phyloP scores from a whole-genome alignment of 1,139 yeast species.

The Saccharomyces hybrid region DNA sequence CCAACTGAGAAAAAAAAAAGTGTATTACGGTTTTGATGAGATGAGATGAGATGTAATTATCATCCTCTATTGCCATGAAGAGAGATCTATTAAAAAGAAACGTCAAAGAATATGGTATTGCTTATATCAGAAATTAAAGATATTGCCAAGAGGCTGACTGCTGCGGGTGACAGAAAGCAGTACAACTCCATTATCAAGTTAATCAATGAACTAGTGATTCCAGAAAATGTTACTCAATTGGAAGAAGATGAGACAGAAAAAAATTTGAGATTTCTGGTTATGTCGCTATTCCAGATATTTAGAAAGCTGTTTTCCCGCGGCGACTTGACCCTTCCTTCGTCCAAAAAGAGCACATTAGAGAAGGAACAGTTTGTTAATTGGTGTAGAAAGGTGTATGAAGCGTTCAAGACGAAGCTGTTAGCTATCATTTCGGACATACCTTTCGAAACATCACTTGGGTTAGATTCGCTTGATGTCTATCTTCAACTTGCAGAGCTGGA shows the following conservation, averaged over 20 bases:
- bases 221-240: constrained; percentile 1
- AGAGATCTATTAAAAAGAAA: not conserved
- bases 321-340: constrained; percentile 34
- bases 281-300: constrained; percentile 50
- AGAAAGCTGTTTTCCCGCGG: constrained; percentile 46
- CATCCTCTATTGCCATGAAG: not conserved
- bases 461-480: constrained; percentile 56
- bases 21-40: not conserved
- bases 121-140: constrained; percentile 23
- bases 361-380: constrained; percentile 47
- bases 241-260: constrained; percentile 14
- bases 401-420: constrained; percentile 43
- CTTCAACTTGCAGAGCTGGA: constrained; percentile 60
- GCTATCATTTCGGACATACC: constrained; percentile 36
- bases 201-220: constrained; percentile 11
- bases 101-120: constrained; percentile 8
- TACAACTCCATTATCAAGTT: constrained; percentile 24
- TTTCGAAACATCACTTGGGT: constrained; percentile 33
- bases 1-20: not conserved
- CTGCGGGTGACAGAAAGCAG: constrained; percentile 22
- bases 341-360: constrained; percentile 38
- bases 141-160: constrained; percentile 21
- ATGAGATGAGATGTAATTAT: not conserved
- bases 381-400: constrained; percentile 53
- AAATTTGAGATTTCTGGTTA: constrained; percentile 41